Evolutionary conservation across 208 protist genomes (phyloP).

Genomic region (Leishmania aethiopica): DNA sequence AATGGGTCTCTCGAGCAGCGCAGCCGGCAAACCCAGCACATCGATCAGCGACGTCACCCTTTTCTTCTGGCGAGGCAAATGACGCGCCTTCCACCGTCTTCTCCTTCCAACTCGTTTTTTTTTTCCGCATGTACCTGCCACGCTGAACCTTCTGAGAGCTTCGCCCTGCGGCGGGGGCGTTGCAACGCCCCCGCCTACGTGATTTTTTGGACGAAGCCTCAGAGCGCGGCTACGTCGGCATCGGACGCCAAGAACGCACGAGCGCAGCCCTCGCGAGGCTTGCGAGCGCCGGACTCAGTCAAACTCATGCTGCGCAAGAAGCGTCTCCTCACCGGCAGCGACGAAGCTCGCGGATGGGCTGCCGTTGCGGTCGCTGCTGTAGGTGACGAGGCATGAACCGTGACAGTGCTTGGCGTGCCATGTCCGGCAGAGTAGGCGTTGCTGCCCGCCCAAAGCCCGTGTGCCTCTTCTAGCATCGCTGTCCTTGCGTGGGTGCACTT

Average conservation of each 20-base stretch:
- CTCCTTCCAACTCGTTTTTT: neutral
- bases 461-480: neutral
- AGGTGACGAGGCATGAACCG: slow-evolving; percentile 49
- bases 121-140: neutral
- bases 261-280: neutral
- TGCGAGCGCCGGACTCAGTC: slow-evolving; percentile 13
- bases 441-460: slow-evolving; percentile 4
- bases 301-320: slow-evolving; percentile 37
- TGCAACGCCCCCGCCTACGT: slow-evolving; percentile 33
- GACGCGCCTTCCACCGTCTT: neutral
- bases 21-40: too few relatives aligned
- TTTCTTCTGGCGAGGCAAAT: neutral
- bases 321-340: slow-evolving; percentile 27
- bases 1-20: neutral
- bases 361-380: slow-evolving; percentile 48
- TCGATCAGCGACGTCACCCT: neutral
- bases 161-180: slow-evolving; percentile 33
- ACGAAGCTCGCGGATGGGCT: slow-evolving; percentile 39
- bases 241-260: neutral
- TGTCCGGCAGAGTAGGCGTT: slow-evolving; percentile 61
- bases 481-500: slow-evolving; percentile 20
- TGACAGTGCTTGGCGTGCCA: slow-evolving; percentile 26
- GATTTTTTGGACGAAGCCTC: neutral
- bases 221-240: neutral
- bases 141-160: slow-evolving; percentile 34